phyloP scores from a whole-genome alignment of 2,329 filamentous ascomycete genomes.

The Hymenoscyphus occultus region DNA sequence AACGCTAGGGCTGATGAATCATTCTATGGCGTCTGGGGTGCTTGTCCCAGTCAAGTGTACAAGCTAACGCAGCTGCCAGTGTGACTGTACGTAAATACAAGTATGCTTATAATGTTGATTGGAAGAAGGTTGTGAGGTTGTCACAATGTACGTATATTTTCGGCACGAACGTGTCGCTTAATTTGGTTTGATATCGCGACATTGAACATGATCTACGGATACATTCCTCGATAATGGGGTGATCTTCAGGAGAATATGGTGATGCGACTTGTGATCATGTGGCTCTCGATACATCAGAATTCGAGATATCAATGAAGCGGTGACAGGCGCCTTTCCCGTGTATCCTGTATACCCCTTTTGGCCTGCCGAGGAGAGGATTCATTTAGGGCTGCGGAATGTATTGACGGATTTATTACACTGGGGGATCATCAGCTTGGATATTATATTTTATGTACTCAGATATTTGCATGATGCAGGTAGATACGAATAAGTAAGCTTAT shows the following conservation, averaged over 20 bases:
- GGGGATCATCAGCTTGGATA: not conserved
- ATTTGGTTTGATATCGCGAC: not conserved
- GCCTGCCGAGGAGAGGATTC: not conserved
- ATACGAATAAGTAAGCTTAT: slow-evolving; percentile 17
- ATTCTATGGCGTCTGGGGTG: not conserved
- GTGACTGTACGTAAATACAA: not conserved
- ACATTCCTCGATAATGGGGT: not conserved
- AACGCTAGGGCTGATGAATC: slow-evolving; percentile 2
- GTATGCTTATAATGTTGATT: not conserved
- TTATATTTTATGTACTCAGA: not conserved
- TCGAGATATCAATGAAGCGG: slow-evolving; percentile 1
- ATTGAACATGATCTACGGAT: not conserved
- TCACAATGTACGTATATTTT: not conserved
- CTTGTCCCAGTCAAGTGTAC: not conserved
- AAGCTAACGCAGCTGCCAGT: not conserved
- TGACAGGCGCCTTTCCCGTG: not conserved
- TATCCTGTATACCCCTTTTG: slow-evolving; percentile 1
- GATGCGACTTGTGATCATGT: slow-evolving; percentile 2
- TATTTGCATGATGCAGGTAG: slow-evolving; percentile 8
- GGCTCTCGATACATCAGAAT: not conserved
- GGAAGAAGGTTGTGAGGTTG: too few species aligned
- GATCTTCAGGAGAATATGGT: slow-evolving; percentile 2
- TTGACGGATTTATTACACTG: slow-evolving; percentile 2
- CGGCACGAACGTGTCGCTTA: slow-evolving; percentile 9
- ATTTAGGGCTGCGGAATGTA: not conserved